Conservation (phyloP, 768 basidiomycete genomes). For the Suillus tomentosus region DNA sequence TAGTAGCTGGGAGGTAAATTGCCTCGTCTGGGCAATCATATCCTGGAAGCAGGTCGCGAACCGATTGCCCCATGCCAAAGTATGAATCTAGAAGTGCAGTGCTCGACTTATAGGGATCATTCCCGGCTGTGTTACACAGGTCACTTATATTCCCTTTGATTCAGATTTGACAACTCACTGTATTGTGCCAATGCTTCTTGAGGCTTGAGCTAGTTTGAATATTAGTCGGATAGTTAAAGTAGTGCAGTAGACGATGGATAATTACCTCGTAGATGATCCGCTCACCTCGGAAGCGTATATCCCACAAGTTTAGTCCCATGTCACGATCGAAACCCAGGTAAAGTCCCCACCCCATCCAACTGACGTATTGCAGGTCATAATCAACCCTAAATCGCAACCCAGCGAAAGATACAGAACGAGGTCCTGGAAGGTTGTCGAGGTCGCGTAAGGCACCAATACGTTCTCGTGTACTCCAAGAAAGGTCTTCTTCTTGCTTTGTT, state of each 20-base stretch:
- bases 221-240: neutral
- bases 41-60: constrained; percentile 59
- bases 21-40: constrained; percentile 71
- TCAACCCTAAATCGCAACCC: constrained; percentile 62
- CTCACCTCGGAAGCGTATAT: constrained; percentile 57
- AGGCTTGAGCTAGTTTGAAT: constrained; percentile 46
- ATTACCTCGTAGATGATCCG: constrained; percentile 62
- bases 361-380: constrained; percentile 49
- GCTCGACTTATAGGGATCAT: constrained; percentile 60
- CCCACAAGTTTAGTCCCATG: constrained; percentile 67
- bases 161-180: constrained; percentile 32
- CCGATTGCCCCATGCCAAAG: constrained; percentile 61
- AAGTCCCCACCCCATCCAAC: constrained; percentile 69
- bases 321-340: constrained; percentile 68
- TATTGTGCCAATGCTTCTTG: constrained; percentile 68
- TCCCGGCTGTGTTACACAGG: constrained; percentile 44
- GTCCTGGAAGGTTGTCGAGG: constrained; percentile 64
- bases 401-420: constrained; percentile 61
- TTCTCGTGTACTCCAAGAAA: constrained; percentile 49
- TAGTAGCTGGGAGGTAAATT: constrained; percentile 57
- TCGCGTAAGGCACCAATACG: constrained; percentile 46
- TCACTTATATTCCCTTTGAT: neutral
- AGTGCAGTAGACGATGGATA: neutral
- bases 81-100: constrained; percentile 65
- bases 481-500: constrained; percentile 34